Base-by-base conservation (phyloP, 2,329 filamentous ascomycete genomes). In the Graphilbum ipis-grandicollis region DNA sequence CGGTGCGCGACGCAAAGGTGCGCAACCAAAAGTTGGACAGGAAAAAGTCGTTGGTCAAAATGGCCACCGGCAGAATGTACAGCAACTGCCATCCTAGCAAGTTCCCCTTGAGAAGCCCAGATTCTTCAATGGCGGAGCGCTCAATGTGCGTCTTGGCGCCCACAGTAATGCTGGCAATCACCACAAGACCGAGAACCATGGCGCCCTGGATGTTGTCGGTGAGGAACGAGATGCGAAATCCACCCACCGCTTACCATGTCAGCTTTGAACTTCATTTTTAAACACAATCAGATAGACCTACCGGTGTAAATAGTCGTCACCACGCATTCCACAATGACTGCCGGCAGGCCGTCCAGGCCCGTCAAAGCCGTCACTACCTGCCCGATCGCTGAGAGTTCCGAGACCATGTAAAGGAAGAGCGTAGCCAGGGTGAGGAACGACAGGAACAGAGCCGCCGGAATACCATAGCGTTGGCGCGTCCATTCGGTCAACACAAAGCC, bases 41-140 rank as follows among this genome's bases (percentile, higher is more conserved):
- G 61, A 90, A 90, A 63, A 90, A 86, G 60, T 86, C 76, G 58
- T 88, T 90, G 41, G 81, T 86, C 39, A 86, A 52, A 44, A 90
- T 70, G 32, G 82, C 82, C 6, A 90, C 68, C 0, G 83, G 80
- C 2, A 90, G 66, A 45, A 90, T 88, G 58, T 88, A 90, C 26
- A 90, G 61, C 13, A 90, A 68, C 55, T 90, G 82, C 80, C 83
- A 90, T 38, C 83, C 83, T 1, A 90, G 64, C 2, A 84, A 64
- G 39, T 60, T 79, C 5, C 75, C 48, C 32, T 83, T 62, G n/a
- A 78, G 68, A 19, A 83, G 66, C 9, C 74, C 74, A 0, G 80
- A 85, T 5, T 70, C 58, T 1, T 71, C 70, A 47, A 90, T 73
- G 12, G 83, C 63, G 28, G 66, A 66, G 22, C 63, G 69, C 50